Evolutionary conservation across 177 flowering plant species (phyloP).

Genomic region (Vitis hybrid): DNA sequence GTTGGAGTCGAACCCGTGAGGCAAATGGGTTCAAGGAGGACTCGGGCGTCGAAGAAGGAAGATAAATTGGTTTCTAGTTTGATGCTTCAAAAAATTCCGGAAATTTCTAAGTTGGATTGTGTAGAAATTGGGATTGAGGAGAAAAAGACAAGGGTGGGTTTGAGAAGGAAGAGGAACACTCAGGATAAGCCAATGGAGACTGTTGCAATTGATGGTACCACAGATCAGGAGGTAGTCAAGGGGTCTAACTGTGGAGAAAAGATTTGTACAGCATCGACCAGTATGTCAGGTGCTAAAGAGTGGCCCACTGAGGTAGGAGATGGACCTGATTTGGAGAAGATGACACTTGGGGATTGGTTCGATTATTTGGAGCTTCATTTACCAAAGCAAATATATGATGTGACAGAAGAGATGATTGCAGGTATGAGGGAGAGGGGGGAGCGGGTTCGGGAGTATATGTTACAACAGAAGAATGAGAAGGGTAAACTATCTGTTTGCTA

Average conservation of each 20-base stretch:
- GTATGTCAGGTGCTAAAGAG: conserved; percentile 1
- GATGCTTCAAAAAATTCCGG: conserved; percentile 5
- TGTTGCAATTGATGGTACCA: conserved; percentile 6
- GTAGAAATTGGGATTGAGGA: background rate
- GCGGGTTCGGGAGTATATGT: conserved; percentile 37
- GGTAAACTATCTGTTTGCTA: conserved; percentile 19
- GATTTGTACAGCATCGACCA: background rate
- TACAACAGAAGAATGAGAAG: conserved; percentile 42
- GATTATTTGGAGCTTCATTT: conserved; percentile 57
- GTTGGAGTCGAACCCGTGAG: conserved; percentile 6
- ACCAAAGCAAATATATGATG: conserved; percentile 56
- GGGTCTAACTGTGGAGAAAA: conserved; percentile 3
- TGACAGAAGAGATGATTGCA: conserved; percentile 49
- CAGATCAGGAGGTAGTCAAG: conserved; percentile 1
- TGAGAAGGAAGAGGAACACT: conserved; percentile 15
- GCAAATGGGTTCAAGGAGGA: conserved; percentile 17
- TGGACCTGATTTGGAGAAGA: conserved; percentile 50
- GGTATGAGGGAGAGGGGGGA: conserved; percentile 45
- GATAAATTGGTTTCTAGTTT: conserved; percentile 1
- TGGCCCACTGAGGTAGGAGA: conserved; percentile 1
- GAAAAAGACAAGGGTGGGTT: background rate
- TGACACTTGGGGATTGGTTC: conserved; percentile 75
- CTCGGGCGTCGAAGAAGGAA: conserved; percentile 20
- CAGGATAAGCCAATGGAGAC: conserved; percentile 12
- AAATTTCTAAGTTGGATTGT: conserved; percentile 2